phyloP scores from a whole-genome alignment of 192 early-diverging fungal genomes.

The Backusella tarrabulga region DNA sequence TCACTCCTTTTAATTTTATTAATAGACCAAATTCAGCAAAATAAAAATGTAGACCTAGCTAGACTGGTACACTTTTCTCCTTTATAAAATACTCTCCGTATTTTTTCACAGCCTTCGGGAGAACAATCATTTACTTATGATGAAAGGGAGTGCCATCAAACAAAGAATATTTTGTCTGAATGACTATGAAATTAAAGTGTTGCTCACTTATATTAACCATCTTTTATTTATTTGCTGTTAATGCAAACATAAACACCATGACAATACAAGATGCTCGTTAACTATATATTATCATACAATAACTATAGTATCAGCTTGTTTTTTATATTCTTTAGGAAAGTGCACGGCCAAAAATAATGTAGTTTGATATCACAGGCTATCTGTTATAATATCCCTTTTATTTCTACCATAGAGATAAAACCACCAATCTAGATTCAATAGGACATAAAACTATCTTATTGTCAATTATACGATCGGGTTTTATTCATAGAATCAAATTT shows the following conservation, averaged over 20 bases:
- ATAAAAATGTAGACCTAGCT: constrained; percentile 4
- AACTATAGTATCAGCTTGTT: neutral
- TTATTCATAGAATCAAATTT: neutral
- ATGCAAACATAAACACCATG: neutral
- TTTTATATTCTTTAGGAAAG: neutral
- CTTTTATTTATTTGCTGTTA: neutral
- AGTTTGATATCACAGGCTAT: neutral
- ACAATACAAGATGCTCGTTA: neutral
- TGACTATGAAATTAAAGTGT: neutral
- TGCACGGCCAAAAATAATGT: neutral
- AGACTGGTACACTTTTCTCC: neutral
- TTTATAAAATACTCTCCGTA: neutral
- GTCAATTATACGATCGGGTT: neutral
- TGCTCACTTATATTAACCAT: neutral
- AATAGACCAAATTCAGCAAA: constrained; percentile 8
- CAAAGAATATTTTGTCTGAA: neutral
- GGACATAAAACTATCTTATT: neutral
- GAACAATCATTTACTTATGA: neutral
- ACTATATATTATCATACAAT: neutral
- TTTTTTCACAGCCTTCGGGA: constrained; percentile 4
- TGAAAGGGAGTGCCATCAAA: neutral
- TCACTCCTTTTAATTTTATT: constrained; percentile 6
- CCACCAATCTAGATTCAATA: neutral
- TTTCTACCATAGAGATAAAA: neutral
- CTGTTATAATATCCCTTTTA: neutral